These are phyloP conservation scores for Tetrapyrgos nigripes DNA, from an alignment of 1,284 basidiomycete genomes.

Conservation along the genomic window DNA sequence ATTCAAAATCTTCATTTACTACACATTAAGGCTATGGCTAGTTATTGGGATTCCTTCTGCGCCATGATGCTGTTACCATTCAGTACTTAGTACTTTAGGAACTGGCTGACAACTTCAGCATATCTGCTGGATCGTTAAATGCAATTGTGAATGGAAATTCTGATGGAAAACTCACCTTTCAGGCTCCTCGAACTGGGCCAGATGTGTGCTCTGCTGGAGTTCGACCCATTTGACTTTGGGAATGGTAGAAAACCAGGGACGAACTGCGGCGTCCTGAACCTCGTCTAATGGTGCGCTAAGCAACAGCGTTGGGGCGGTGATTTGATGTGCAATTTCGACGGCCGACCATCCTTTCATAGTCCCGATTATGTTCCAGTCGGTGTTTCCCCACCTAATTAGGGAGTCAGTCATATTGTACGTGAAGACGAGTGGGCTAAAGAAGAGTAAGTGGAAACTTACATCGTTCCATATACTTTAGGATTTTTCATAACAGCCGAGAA, in stretches of 20 bases:
- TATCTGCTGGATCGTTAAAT: too few species aligned
- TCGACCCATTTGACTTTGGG: conserved; percentile 28
- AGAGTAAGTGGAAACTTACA: conserved; percentile 7
- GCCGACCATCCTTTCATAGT: not conserved
- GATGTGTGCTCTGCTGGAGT: conserved; percentile 24
- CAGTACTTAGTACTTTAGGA: too few species aligned
- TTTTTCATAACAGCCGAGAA: conserved; percentile 35
- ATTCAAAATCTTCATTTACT: too few species aligned
- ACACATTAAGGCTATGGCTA: too few species aligned
- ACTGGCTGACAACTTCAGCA: too few species aligned
- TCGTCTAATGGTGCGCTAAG: not conserved
- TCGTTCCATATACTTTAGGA: conserved; percentile 46
- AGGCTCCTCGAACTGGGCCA: not conserved
- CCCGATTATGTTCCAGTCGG: not conserved
- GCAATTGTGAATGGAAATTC: too few species aligned
- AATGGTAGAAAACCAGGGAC: not conserved
- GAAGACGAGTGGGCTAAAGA: too few species aligned
- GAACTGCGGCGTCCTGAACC: not conserved
- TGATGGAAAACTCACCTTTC: too few species aligned
- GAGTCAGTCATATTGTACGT: too few species aligned
- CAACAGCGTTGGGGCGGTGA: not conserved
- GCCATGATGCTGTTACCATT: too few species aligned
- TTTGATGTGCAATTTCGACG: not conserved
- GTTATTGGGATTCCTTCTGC: too few species aligned
- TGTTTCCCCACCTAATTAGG: not conserved